phyloP scores from a whole-genome alignment of 371 early-diverging fungal genomes.

The Circinella minor region DNA sequence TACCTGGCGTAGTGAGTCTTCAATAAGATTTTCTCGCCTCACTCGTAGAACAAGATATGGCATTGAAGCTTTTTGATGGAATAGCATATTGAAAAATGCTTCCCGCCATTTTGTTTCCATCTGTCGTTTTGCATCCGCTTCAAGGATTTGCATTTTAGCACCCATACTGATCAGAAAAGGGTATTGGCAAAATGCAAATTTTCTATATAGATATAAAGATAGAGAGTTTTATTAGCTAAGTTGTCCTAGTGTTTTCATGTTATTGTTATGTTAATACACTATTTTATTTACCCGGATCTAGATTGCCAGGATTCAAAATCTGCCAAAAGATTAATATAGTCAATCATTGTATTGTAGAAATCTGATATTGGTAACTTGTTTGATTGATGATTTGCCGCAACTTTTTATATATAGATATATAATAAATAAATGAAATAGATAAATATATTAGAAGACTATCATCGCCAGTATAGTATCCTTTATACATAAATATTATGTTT shows the following conservation, averaged over 20 bases:
- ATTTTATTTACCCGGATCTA: slow-evolving; percentile 60
- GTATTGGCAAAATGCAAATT: slow-evolving; percentile 88
- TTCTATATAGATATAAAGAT: slow-evolving; percentile 19
- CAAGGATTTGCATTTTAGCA: slow-evolving; percentile 88
- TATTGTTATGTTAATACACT: background rate
- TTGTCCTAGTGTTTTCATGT: background rate
- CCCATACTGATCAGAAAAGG: slow-evolving; percentile 88
- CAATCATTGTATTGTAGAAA: slow-evolving; percentile 89
- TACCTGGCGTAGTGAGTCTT: slow-evolving; percentile 80
- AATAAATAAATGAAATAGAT: slow-evolving; percentile 8
- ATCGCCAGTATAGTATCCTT: too few species aligned
- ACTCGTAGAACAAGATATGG: slow-evolving; percentile 84
- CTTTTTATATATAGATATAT: slow-evolving; percentile 39
- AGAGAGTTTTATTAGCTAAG: background rate
- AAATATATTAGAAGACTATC: background rate
- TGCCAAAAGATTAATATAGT: slow-evolving; percentile 75
- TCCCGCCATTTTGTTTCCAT: slow-evolving; percentile 81
- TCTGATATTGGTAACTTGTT: slow-evolving; percentile 67
- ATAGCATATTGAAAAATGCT: slow-evolving; percentile 87
- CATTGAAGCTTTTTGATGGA: slow-evolving; percentile 78
- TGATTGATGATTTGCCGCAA: slow-evolving; percentile 70
- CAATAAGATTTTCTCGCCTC: slow-evolving; percentile 82
- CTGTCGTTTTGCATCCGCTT: slow-evolving; percentile 85
- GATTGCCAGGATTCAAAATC: slow-evolving; percentile 91
- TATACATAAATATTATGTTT: too few species aligned